phyloP scores from a whole-genome alignment of 371 early-diverging fungal species.

The Rhizopus stolonifer region DNA sequence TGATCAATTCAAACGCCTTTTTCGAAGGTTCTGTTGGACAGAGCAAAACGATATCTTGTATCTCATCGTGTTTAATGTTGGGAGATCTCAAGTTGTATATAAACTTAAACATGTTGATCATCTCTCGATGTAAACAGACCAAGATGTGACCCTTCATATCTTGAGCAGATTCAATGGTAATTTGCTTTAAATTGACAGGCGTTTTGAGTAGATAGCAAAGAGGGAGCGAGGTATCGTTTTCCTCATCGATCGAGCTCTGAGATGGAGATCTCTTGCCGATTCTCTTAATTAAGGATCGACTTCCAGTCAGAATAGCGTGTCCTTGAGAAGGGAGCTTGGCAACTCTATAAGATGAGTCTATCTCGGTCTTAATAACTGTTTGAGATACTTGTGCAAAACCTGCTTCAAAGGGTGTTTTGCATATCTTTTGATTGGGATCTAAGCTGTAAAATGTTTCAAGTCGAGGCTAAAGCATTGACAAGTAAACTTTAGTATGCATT shows the following conservation, averaged over 20 bases:
- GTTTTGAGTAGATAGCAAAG: constrained; percentile 42
- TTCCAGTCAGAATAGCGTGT: constrained; percentile 16
- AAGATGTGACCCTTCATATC: constrained; percentile 34
- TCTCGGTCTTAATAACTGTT: background rate
- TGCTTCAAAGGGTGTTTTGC: constrained; percentile 3
- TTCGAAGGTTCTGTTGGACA: constrained; percentile 35
- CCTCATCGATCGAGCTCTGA: background rate
- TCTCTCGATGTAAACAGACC: constrained; percentile 39
- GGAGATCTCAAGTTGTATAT: constrained; percentile 37
- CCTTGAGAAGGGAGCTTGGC: constrained; percentile 10
- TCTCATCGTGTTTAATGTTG: constrained; percentile 25
- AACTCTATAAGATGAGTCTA: constrained; percentile 7
- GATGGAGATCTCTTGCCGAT: background rate
- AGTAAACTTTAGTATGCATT: background rate
- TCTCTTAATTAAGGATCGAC: constrained; percentile 3
- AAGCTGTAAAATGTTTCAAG: background rate
- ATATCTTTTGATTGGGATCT: constrained; percentile 1
- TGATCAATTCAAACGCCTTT: constrained; percentile 42
- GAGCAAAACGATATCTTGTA: constrained; percentile 53
- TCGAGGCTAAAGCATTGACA: no score
- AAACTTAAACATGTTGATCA: constrained; percentile 38
- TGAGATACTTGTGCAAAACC: background rate
- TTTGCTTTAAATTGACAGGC: constrained; percentile 21
- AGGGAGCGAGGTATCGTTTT: constrained; percentile 17
- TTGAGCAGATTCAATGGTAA: constrained; percentile 24